A percentile compares a stretch with the other conserved stretches of the same genome.
Evolutionary conservation across 2,329 filamentous ascomycete species (phyloP).

Genomic region (Claviceps maximensis): DNA sequence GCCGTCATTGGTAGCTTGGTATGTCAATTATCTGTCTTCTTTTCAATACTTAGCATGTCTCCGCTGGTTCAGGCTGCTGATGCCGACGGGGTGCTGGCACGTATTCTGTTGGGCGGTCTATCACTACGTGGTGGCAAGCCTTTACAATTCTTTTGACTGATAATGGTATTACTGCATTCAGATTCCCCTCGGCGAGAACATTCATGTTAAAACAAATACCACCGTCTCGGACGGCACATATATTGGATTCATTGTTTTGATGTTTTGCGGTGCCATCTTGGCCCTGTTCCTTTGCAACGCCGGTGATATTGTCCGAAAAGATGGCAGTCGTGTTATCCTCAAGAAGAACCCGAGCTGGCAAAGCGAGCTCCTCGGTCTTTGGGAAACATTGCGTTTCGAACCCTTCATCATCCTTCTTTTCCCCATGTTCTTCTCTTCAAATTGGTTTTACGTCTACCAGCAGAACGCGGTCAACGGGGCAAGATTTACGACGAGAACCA

Average conservation of each 20-base stretch:
- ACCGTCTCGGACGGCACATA: constrained; percentile 69
- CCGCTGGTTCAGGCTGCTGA: no score
- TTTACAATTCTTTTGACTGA: no score
- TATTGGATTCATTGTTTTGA: constrained; percentile 75
- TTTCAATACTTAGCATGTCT: no score
- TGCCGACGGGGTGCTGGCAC: no score
- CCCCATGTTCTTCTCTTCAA: constrained; percentile 41
- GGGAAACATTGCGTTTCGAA: constrained; percentile 56
- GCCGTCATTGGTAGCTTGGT: constrained; percentile 69
- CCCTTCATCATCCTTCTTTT: constrained; percentile 55
- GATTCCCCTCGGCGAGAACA: constrained; percentile 57
- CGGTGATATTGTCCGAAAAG: constrained; percentile 56
- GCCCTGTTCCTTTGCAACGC: constrained; percentile 60
- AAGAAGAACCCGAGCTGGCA: constrained; percentile 88
- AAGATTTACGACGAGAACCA: constrained; percentile 40
- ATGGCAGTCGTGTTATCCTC: constrained; percentile 68
- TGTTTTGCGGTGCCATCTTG: constrained; percentile 56
- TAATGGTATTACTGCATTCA: not conserved
- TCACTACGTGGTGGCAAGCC: no score
- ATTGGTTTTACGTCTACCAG: constrained; percentile 44
- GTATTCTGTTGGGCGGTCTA: no score
- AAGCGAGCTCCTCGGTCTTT: constrained; percentile 64
- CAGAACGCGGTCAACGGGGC: constrained; percentile 44
- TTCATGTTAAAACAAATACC: constrained; percentile 34
- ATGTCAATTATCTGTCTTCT: no score